Conservation (phyloP, 768 basidiomycete genomes). For the Tricholoma sp. region DNA sequence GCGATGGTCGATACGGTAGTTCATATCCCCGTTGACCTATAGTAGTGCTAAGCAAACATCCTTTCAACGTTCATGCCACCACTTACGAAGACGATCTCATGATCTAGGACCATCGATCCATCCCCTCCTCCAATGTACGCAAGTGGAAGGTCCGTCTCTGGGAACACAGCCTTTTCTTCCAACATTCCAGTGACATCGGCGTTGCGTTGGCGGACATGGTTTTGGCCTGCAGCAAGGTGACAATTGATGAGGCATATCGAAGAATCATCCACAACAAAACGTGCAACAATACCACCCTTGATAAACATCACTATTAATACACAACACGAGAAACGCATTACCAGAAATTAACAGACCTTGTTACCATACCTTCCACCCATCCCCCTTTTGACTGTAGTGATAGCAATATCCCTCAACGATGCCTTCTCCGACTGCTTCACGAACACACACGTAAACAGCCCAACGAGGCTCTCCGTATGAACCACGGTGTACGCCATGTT, state of each 20-base stretch:
- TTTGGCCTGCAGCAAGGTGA: conserved; percentile 95
- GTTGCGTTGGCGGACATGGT: conserved; percentile 76
- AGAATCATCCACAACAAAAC: conserved; percentile 87
- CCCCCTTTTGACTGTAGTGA: conserved; percentile 86
- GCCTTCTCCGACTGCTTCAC: conserved; percentile 62
- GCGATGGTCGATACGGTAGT: conserved; percentile 94
- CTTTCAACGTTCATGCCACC: background rate
- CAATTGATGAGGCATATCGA: conserved; percentile 95
- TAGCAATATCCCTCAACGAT: conserved; percentile 59
- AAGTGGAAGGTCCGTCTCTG: conserved; percentile 46
- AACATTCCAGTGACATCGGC: conserved; percentile 84
- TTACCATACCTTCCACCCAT: conserved; percentile 94
- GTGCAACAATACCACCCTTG: conserved; percentile 86
- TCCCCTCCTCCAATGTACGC: conserved; percentile 89
- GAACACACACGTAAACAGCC: conserved; percentile 76
- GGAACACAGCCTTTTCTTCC: conserved; percentile 74
- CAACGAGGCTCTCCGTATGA: conserved; percentile 87
- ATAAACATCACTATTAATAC: conserved; percentile 3
- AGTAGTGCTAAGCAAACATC: background rate
- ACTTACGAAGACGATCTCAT: conserved; percentile 88
- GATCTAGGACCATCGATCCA: conserved; percentile 89
- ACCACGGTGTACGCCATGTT: conserved; percentile 72
- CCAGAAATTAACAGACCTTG: conserved; percentile 53
- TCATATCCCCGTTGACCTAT: conserved; percentile 89
- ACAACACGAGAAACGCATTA: background rate